Conservation (phyloP, 345 rosid genomes). For the Barbarea vulgaris region DNA sequence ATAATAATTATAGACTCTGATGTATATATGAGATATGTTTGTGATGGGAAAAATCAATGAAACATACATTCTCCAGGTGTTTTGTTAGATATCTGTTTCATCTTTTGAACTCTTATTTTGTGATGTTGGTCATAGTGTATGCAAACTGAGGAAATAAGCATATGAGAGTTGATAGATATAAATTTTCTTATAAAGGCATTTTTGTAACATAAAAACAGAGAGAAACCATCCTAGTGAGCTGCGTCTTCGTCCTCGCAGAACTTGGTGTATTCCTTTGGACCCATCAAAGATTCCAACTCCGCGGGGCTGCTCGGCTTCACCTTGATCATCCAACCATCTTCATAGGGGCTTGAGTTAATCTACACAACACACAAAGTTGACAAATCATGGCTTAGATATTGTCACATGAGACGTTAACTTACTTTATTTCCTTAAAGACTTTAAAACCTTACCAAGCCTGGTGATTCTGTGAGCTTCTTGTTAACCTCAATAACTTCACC, state of each 20-base stretch:
- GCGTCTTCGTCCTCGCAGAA: constrained; percentile 89
- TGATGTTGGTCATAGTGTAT: background rate
- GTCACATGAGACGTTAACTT: background rate
- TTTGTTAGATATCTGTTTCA: constrained; percentile 16
- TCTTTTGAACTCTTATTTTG: constrained; percentile 11
- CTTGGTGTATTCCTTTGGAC: constrained; percentile 70
- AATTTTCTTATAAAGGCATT: background rate
- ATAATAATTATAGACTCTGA: no score
- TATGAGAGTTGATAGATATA: constrained; percentile 12
- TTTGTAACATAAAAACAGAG: constrained; percentile 7
- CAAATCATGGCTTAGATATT: background rate
- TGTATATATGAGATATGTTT: background rate
- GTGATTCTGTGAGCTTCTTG: constrained; percentile 64
- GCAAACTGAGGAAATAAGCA: background rate
- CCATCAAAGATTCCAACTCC: constrained; percentile 69
- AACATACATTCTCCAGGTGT: constrained; percentile 2
- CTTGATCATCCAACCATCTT: constrained; percentile 94
- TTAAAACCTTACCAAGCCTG: constrained; percentile 58
- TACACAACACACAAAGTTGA: constrained; percentile 34
- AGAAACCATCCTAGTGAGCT: constrained; percentile 53
- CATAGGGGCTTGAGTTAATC: constrained; percentile 87
- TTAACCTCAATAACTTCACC: constrained; percentile 82
- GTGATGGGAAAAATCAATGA: background rate
- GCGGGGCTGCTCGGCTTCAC: constrained; percentile 78
- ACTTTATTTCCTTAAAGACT: background rate